These are phyloP conservation scores for Physaria fendleri DNA, from an alignment of 345 rosid species.

Conservation along the genomic window DNA sequence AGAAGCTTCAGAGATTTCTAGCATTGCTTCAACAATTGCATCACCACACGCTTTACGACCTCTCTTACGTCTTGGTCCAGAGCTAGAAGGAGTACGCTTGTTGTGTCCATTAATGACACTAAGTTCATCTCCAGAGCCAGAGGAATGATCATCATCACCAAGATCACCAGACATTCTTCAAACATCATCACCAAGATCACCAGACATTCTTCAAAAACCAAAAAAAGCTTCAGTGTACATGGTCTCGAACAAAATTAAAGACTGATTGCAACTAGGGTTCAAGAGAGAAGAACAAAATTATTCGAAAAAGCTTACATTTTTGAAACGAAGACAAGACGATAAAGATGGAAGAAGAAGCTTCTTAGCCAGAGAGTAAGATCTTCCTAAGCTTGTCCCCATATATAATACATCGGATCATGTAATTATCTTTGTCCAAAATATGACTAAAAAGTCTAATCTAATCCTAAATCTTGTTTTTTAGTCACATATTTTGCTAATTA, in stretches of 20 bases:
- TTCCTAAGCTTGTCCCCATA: no score
- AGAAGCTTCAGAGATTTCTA: conserved; percentile 81
- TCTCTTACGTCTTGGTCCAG: conserved; percentile 44
- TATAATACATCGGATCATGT: no score
- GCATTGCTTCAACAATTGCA: conserved; percentile 87
- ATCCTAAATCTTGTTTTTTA: no score
- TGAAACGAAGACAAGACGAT: not conserved
- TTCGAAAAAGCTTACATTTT: not conserved
- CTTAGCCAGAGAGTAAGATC: not conserved
- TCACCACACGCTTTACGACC: conserved; percentile 69
- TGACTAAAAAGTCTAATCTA: no score
- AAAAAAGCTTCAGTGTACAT: not conserved
- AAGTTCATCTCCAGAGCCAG: conserved; percentile 25
- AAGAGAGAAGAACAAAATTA: no score
- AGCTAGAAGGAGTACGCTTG: conserved; percentile 12
- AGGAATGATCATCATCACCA: conserved; percentile 24
- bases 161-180: conserved; percentile 29
- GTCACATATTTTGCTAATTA: no score
- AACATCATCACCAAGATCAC: conserved; percentile 19
- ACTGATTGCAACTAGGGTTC: no score
- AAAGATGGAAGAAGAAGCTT: not conserved
- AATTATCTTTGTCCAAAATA: no score
- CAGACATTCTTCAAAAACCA: conserved; percentile 24
- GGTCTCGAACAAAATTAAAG: no score
- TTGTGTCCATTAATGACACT: conserved; percentile 15